Evolutionary conservation across 2,329 filamentous ascomycete species (phyloP).

Genomic region (Botryosphaeria dothidea): DNA sequence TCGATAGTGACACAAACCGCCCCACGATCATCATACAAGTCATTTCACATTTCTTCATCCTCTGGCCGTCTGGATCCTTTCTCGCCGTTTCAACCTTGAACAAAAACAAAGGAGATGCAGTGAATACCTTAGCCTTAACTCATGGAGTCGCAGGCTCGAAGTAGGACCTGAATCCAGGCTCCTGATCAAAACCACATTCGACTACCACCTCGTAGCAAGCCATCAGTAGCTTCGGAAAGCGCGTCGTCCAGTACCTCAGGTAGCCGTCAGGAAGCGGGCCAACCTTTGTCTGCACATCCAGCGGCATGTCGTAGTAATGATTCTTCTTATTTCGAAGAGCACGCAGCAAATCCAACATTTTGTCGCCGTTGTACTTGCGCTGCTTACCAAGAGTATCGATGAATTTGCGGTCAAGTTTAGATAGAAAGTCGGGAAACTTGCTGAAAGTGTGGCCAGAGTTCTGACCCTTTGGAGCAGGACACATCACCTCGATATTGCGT

Average conservation of each 20-base stretch:
- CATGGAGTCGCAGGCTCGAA: conserved; percentile 44
- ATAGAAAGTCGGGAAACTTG: conserved; percentile 73
- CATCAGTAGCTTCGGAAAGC: conserved; percentile 78
- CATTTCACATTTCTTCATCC: conserved; percentile 2
- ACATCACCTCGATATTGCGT: conserved; percentile 46
- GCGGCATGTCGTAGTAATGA: conserved; percentile 95
- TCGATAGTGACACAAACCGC: conserved; percentile 6
- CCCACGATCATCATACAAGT: background rate
- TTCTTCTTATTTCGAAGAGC: conserved; percentile 95
- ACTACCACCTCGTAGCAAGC: conserved; percentile 75
- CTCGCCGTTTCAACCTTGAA: no score
- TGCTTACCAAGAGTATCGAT: conserved; percentile 90
- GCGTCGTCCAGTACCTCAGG: conserved; percentile 76
- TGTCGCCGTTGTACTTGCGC: conserved; percentile 85
- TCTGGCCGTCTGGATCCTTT: no score
- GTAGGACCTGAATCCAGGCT: conserved; percentile 71
- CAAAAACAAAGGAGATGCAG: no score
- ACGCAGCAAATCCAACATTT: conserved; percentile 81
- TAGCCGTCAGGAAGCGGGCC: conserved; percentile 79
- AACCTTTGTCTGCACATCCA: conserved; percentile 71
- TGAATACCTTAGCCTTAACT: no score
- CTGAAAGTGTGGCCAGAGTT: conserved; percentile 51
- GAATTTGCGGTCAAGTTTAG: conserved; percentile 74
- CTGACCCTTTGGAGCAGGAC: background rate
- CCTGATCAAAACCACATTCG: conserved; percentile 62